A percentile compares a stretch with the other conserved stretches of the same genome.
Evolutionary conservation across 768 basidiomycete genomes (phyloP).

Genomic region (Tylopilus subfusipes): DNA sequence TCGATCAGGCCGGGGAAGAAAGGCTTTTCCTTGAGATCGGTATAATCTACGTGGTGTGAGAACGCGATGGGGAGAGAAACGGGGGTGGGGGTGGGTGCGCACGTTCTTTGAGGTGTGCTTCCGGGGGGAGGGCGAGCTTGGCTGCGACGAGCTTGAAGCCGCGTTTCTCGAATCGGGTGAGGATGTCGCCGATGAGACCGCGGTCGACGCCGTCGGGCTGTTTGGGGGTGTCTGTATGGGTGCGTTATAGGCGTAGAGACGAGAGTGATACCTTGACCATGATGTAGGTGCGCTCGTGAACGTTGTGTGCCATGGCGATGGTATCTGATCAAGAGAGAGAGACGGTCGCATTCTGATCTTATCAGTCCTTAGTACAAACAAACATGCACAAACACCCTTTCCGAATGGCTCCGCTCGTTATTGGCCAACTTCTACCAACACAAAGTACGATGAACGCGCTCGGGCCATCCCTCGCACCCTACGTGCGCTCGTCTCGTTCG

Average conservation of each 20-base stretch:
- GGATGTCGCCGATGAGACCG: conserved; percentile 92
- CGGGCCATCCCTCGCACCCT: conserved; percentile 72
- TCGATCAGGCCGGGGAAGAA: conserved; percentile 97
- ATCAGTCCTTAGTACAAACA: conserved; percentile 36
- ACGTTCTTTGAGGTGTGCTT: conserved; percentile 91
- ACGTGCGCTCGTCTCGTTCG: conserved; percentile 63
- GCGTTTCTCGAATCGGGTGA: conserved; percentile 93
- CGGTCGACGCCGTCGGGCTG: conserved; percentile 99
- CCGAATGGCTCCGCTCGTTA: conserved; percentile 18
- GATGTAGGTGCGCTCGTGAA: conserved; percentile 91
- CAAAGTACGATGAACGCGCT: conserved; percentile 42
- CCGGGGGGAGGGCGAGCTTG: conserved; percentile 80
- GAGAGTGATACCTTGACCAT: conserved; percentile 83
- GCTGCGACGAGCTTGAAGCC: conserved; percentile 97
- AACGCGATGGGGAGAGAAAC: neutral
- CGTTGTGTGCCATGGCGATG: conserved; percentile 26
- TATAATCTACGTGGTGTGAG: conserved; percentile 65
- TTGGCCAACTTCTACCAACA: neutral
- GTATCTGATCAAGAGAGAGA: conserved; percentile 18
- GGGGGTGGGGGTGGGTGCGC: neutral
- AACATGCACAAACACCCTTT: conserved; percentile 42
- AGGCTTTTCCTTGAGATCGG: conserved; percentile 86
- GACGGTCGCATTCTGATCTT: conserved; percentile 22
- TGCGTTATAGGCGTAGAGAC: no score
- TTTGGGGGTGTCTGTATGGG: neutral